Evolutionary conservation across 768 basidiomycete species (phyloP), one percentile per base, ranked within the genome.

Genomic region (Phylloporus sp.): DNA sequence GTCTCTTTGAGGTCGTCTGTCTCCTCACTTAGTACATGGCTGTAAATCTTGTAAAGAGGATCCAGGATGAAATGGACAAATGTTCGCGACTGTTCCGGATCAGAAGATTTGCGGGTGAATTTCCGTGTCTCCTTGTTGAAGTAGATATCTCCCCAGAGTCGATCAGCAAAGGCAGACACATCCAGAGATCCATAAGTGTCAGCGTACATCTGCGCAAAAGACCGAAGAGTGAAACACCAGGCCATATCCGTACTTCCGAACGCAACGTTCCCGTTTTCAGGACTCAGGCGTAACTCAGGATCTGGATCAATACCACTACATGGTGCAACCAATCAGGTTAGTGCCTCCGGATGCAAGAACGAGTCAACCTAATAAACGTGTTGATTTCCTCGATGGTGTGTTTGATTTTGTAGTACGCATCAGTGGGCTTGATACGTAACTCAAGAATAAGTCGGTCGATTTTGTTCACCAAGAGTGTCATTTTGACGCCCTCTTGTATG

Each of bases 341-440:
- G 42, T 4, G 45, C 40, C 20, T 32, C 46, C 8, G 32, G 11
- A 27, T 12, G 41, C 20, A 15, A 38, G 48, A 47, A 3, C 15
- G 20, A 52, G 62, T 76, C 54, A 50, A 93, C 91, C 91, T 88
- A 66, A 99, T 97, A 69, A 95, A 87, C 1, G 86, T 90, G 69
- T 99, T 99, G 47, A 99, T 86, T 69, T 99, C 97, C 67, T 99
- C 97, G 49, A 99, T 95, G 2, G 95, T 97, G 67, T 98, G 95
- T 70, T 92, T 95, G 59, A 99, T 92, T 78, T 99, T 99, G 75
- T 95, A 97, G 75, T 91, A 99, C 0, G 97, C 97, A 62, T 99
- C 97, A 36, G 85, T 74, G 49, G 97, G 97, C 63, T 95, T 95
- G 64, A 99, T 85, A 41, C 97, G 85, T 51, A 99, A 77, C 72